Evolutionary conservation across 2,329 filamentous ascomycete species (phyloP).

Genomic region (Emericellopsis atlantica): DNA sequence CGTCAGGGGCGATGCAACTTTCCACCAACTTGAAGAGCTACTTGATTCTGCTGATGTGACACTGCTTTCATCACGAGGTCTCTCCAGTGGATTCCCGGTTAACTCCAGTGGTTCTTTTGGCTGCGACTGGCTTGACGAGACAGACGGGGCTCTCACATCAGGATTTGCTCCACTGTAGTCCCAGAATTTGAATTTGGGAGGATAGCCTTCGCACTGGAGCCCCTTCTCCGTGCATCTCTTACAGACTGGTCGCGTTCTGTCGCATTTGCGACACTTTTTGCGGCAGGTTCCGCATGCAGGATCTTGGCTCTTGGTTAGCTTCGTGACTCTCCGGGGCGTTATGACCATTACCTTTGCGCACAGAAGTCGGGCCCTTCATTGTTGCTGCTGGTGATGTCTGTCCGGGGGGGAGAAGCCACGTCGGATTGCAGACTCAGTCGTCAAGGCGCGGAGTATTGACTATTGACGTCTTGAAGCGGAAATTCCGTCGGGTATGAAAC

Average conservation of each 20-base stretch:
- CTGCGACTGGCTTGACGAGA: neutral
- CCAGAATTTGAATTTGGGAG: conserved; percentile 14
- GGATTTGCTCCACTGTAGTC: conserved; percentile 1
- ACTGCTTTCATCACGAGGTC: too few species aligned
- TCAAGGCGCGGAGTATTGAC: too few species aligned
- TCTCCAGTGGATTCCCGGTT: too few species aligned
- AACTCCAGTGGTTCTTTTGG: neutral
- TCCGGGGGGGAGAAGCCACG: too few species aligned
- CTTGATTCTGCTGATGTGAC: neutral
- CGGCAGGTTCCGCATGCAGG: conserved; percentile 17
- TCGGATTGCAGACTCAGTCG: too few species aligned
- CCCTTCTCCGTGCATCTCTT: conserved; percentile 14
- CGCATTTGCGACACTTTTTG: conserved; percentile 18
- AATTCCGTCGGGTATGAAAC: too few species aligned
- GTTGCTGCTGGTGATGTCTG: too few species aligned
- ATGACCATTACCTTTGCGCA: conserved; percentile 1
- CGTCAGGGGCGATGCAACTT: neutral
- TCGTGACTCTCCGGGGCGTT: too few species aligned
- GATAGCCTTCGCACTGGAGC: conserved; percentile 16
- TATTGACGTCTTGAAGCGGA: too few species aligned
- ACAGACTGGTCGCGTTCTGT: conserved; percentile 13
- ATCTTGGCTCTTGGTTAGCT: conserved; percentile 6
- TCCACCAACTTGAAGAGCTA: neutral
- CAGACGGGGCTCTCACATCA: neutral
- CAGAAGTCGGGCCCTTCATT: neutral